Base-by-base conservation (phyloP, 2,329 filamentous ascomycete species). In the Neospermospora avenae region DNA sequence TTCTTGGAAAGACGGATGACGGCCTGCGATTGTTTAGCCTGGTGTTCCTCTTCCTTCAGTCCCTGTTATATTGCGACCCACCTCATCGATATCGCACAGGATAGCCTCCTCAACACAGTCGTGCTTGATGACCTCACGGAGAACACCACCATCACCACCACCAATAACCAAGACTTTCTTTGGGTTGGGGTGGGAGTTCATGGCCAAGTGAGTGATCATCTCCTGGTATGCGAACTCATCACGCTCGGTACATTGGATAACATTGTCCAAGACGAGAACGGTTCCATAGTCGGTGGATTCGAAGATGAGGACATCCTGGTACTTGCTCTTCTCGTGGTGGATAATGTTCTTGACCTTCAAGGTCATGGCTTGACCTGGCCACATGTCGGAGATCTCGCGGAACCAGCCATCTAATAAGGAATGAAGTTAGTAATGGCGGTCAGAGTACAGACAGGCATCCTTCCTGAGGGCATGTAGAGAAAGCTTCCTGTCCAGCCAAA, bases 181-280 rank as follows among this genome's bases (percentile, higher is more conserved):
- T 74, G 95, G 95, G 83, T 96, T 87, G 70, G 95, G 95, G 85
- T 99, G 95, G 57, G 93, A 91, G 85, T 96, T 95, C 89, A 99
- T 91, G 79, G 92, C 95, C 69, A 99, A 84, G 80, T 99, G 92
- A 70, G 93, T 93, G 79, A 99, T 99, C 95, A 99, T 99, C 85
- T 99, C 95, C 84, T 99, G 95, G 86, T 96, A 96, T 71, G 93
- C 91, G 84, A 98, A 99, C 82, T 99, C 95, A 75, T 99, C 92
- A 68, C 93, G 88, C 86, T 99, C 95, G 70, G 95, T 98, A 85
- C 88, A 92, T 81, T 99, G 95, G 77, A 99, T 96, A 76, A 97
- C 95, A 76, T 98, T 98, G 84, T 99, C 95, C 69, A 99, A 86
- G 65, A 99, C 93, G 61, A 99, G 84, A 63, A 98, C 93, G 74